phyloP scores from a whole-genome alignment of 2,329 filamentous ascomycete species.

The Hirsutella minnesotensis region DNA sequence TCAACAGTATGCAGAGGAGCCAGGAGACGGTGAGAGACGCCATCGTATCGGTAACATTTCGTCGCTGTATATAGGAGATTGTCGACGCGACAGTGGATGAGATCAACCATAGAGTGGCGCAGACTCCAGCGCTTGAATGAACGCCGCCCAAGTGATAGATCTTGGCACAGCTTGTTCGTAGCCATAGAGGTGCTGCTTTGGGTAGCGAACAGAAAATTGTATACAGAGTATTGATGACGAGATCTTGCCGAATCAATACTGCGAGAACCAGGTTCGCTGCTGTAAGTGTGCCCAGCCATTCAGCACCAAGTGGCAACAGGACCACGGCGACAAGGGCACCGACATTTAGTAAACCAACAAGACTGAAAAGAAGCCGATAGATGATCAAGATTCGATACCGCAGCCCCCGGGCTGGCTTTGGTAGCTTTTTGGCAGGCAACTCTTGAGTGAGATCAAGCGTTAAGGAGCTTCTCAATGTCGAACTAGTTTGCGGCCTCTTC shows the following conservation, averaged over 20 bases:
- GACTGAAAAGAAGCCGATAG: slow-evolving; percentile 44
- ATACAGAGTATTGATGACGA: slow-evolving; percentile 40
- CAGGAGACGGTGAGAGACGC: slow-evolving; percentile 38
- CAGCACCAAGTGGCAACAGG: slow-evolving; percentile 17
- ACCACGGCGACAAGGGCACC: slow-evolving; percentile 32
- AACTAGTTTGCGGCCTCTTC: too few relatives aligned
- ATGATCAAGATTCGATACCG: slow-evolving; percentile 35
- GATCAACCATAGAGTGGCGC: slow-evolving; percentile 37
- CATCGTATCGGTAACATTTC: slow-evolving; percentile 21
- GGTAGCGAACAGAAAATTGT: slow-evolving; percentile 31
- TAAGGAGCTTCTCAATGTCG: too few relatives aligned
- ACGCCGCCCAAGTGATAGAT: slow-evolving; percentile 41
- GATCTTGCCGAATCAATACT: slow-evolving; percentile 40
- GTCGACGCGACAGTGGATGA: slow-evolving; percentile 27
- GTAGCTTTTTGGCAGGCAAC: slow-evolving; percentile 28
- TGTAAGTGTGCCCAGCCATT: slow-evolving; percentile 30
- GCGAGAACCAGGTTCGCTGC: slow-evolving; percentile 36
- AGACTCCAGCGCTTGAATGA: slow-evolving; percentile 38
- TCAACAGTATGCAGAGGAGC: slow-evolving; percentile 43
- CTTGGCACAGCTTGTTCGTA: slow-evolving; percentile 36
- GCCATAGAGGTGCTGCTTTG: slow-evolving; percentile 31
- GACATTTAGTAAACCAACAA: slow-evolving; percentile 38
- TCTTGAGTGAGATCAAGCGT: slow-evolving; percentile 18
- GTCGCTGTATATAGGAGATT: slow-evolving; percentile 16
- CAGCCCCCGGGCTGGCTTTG: slow-evolving; percentile 25